Evolutionary conservation across 2,329 filamentous ascomycete species (phyloP).

Genomic region (Blumeria hordei): DNA sequence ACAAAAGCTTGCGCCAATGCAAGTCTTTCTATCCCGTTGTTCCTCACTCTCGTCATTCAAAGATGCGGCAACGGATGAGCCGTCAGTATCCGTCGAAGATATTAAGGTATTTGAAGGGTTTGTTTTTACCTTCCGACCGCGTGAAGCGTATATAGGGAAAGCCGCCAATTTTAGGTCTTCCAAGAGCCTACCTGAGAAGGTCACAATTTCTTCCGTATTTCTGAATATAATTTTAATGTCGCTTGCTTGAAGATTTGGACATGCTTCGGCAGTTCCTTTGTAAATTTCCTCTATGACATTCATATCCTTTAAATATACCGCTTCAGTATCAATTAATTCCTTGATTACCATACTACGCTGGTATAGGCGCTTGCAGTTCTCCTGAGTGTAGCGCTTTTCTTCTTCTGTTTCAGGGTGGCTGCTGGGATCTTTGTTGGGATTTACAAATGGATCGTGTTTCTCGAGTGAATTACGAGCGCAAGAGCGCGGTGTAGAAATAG

Average conservation of each 20-base stretch:
- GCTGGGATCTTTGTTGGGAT: constrained; percentile 1
- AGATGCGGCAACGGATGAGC: constrained; percentile 9
- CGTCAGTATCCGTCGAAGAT: constrained; percentile 6
- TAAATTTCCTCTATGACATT: constrained; percentile 96
- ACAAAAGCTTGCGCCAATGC: constrained; percentile 12
- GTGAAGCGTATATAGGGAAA: constrained; percentile 50
- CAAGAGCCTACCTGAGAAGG: constrained; percentile 62
- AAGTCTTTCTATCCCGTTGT: constrained; percentile 13
- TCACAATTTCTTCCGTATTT: constrained; percentile 75
- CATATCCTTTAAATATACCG: constrained; percentile 81
- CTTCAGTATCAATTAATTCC: constrained; percentile 81
- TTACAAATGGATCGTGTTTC: constrained; percentile 3
- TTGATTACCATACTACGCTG: constrained; percentile 70
- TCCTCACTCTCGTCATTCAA: constrained; percentile 11
- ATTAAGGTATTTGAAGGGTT: constrained; percentile 4
- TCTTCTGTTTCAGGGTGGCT: constrained; percentile 5
- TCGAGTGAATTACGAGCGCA: constrained; percentile 13
- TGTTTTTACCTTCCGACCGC: constrained; percentile 19
- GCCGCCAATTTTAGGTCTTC: constrained; percentile 60
- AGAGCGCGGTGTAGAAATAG: constrained; percentile 14
- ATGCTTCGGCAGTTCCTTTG: constrained; percentile 71
- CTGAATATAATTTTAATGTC: constrained; percentile 81
- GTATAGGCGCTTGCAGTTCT: constrained; percentile 46
- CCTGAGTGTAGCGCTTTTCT: constrained; percentile 22
- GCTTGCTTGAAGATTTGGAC: constrained; percentile 52